Conservation (phyloP, 805 yeast genomes). For the Lachancea waltii region DNA sequence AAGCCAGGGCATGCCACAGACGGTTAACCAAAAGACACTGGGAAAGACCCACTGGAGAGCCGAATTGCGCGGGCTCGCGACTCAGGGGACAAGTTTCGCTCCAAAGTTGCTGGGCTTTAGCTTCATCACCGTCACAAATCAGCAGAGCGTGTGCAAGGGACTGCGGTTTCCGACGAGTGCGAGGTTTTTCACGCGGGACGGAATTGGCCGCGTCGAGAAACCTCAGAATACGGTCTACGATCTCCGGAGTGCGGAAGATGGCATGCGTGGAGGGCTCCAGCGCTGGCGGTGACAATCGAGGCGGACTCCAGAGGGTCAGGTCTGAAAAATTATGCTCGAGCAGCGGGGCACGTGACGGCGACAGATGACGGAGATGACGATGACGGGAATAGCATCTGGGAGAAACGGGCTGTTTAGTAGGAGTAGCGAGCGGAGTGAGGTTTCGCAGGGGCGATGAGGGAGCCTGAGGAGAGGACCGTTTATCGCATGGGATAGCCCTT, state of each 20-base stretch:
- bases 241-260: slow-evolving; percentile 73
- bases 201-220: slow-evolving; percentile 51
- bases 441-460: background rate
- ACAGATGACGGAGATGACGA: too few species aligned
- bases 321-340: slow-evolving; percentile 8
- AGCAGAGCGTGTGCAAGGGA: slow-evolving; percentile 62
- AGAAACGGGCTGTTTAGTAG: slow-evolving; percentile 5
- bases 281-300: background rate
- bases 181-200: slow-evolving; percentile 57
- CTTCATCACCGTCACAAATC: slow-evolving; percentile 48
- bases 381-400: too few species aligned
- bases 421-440: slow-evolving; percentile 2
- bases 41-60: slow-evolving; percentile 32
- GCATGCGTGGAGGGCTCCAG: slow-evolving; percentile 11
- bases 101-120: slow-evolving; percentile 43
- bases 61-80: slow-evolving; percentile 2
- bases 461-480: background rate
- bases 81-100: slow-evolving; percentile 13
- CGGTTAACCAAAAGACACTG: slow-evolving; percentile 65
- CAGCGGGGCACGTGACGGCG: background rate
- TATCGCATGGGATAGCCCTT: too few species aligned
- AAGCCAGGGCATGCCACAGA: slow-evolving; percentile 54
- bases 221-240: slow-evolving; percentile 51
- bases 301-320: slow-evolving; percentile 5
- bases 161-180: slow-evolving; percentile 61